Evolutionary conservation across 2,329 filamentous ascomycete species (phyloP).

Genomic region (Fusarium sp.): DNA sequence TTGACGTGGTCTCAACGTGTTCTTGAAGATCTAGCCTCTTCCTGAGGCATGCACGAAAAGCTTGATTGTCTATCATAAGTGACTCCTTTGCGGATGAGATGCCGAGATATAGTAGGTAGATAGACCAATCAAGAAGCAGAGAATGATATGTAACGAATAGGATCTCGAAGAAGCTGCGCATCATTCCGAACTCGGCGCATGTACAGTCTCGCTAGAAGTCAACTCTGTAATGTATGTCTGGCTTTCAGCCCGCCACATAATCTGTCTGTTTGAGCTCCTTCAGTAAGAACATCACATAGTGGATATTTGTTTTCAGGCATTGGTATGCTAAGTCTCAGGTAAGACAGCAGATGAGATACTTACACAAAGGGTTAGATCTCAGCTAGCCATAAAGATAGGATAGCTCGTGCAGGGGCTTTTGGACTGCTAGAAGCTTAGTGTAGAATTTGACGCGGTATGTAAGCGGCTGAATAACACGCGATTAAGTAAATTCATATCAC

Average conservation of each 20-base stretch:
- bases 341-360: too few species aligned
- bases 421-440: too few species aligned
- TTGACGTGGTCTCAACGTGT: background rate
- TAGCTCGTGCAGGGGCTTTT: background rate
- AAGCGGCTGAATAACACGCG: too few species aligned
- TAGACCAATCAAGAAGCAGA: background rate
- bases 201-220: background rate
- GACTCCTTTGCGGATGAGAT: background rate
- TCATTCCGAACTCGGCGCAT: background rate
- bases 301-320: background rate
- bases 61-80: background rate
- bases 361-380: fast-evolving
- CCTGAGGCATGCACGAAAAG: background rate
- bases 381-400: background rate
- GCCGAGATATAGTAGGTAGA: background rate
- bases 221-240: background rate
- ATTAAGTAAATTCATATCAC: background rate
- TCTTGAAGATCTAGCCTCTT: background rate
- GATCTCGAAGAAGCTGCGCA: background rate
- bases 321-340: too few species aligned
- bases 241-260: background rate
- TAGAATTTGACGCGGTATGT: fast-evolving
- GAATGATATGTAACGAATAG: background rate
- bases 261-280: background rate
- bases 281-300: background rate